Conservation (phyloP, 1,284 basidiomycete species). For the Tilletia indica region DNA sequence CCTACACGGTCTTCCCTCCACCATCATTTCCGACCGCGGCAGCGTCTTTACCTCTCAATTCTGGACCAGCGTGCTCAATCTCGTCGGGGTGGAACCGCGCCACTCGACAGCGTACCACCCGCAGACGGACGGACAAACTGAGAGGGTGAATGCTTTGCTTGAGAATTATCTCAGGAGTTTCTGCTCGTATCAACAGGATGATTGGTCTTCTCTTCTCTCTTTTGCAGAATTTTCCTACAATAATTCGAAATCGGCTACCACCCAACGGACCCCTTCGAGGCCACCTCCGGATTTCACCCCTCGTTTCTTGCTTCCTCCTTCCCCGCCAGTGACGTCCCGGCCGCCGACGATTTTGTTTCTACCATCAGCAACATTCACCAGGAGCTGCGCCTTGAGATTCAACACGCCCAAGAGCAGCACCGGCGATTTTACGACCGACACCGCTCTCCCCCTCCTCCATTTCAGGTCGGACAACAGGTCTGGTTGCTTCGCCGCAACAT, state of each 20-base stretch:
- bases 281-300: neutral
- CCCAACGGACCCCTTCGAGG: neutral
- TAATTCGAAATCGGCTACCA: neutral
- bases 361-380: too few relatives aligned
- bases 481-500: neutral
- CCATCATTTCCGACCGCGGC: conserved; percentile 6
- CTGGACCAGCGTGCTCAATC: conserved; percentile 26
- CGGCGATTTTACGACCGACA: too few relatives aligned
- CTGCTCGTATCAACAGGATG: conserved; percentile 25
- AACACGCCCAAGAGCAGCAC: too few relatives aligned
- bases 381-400: too few relatives aligned
- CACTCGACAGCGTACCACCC: conserved; percentile 29
- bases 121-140: conserved; percentile 60
- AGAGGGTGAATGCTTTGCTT: conserved; percentile 59
- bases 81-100: too few relatives aligned
- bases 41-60: neutral
- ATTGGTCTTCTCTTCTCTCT: conserved; percentile 22
- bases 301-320: too few relatives aligned
- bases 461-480: too few relatives aligned
- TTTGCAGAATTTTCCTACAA: conserved; percentile 9
- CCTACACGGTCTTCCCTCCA: neutral
- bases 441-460: too few relatives aligned
- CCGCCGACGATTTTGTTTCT: too few relatives aligned
- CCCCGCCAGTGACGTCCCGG: too few relatives aligned
- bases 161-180: conserved; percentile 44